Percentiles rank a stretch among this genome's conserved stretches.
These are phyloP conservation scores for Calonectria hawksworthii DNA, from an alignment of 2,329 filamentous ascomycete species.

Conservation along the genomic window DNA sequence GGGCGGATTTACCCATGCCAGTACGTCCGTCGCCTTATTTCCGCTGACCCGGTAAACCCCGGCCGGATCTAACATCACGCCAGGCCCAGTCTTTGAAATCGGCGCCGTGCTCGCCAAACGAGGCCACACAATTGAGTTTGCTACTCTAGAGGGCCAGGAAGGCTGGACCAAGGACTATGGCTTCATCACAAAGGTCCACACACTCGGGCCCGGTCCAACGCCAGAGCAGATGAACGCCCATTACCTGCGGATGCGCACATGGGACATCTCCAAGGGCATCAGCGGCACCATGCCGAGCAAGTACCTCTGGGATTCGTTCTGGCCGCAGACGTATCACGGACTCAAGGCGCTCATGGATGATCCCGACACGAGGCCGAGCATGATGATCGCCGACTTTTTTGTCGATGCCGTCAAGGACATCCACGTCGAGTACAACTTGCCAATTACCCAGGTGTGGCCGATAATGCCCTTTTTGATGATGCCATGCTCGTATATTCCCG, in stretches of 20 bases:
- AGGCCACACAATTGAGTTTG: conserved; percentile 55
- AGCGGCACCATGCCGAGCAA: conserved; percentile 52
- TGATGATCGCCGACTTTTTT: conserved; percentile 61
- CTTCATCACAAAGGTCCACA: conserved; percentile 50
- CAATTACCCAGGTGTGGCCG: conserved; percentile 54
- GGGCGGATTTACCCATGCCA: conserved; percentile 52
- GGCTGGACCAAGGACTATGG: conserved; percentile 48
- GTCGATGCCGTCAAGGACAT: conserved; percentile 59
- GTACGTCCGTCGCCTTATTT: conserved; percentile 30
- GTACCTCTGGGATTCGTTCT: conserved; percentile 54
- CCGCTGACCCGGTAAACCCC: not conserved
- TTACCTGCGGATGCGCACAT: conserved; percentile 52
- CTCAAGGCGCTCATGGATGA: conserved; percentile 35
- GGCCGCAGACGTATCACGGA: conserved; percentile 47
- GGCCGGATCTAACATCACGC: not conserved
- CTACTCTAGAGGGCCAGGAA: conserved; percentile 54
- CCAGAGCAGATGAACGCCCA: conserved; percentile 49
- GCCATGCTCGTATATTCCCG: conserved; percentile 55
- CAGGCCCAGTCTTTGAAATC: conserved; percentile 54
- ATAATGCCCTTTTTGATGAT: conserved; percentile 56
- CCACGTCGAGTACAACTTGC: conserved; percentile 52
- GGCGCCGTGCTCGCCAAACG: conserved; percentile 50
- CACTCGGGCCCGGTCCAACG: conserved; percentile 47
- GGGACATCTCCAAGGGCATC: conserved; percentile 50
- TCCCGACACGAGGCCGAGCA: conserved; percentile 48